These are phyloP conservation scores for Coniferiporia sulphurascens DNA, from an alignment of 1,284 basidiomycete genomes.

Conservation along the genomic window DNA sequence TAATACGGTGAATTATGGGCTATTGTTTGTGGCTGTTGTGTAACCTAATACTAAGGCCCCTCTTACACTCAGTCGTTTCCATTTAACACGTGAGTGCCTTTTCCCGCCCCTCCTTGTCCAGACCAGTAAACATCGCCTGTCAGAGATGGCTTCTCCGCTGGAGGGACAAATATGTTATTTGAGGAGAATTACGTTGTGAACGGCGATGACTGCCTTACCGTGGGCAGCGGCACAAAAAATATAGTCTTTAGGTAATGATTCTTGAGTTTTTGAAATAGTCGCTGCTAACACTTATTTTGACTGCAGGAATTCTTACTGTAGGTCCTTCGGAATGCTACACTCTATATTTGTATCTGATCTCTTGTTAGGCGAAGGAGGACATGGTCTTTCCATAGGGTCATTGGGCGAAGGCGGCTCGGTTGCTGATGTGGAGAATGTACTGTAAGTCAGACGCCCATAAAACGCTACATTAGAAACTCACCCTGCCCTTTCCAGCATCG, in stretches of 20 bases:
- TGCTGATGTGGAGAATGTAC: slow-evolving; percentile 49
- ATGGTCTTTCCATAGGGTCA: no score
- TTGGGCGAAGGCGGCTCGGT: no score
- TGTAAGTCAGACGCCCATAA: slow-evolving; percentile 33
- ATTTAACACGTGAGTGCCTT: slow-evolving; percentile 29
- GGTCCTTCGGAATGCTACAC: background rate
- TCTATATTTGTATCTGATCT: no score
- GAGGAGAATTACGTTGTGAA: slow-evolving; percentile 54
- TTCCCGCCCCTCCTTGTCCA: background rate
- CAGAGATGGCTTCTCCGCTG: slow-evolving; percentile 47
- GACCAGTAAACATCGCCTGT: background rate
- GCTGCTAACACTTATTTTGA: no score
- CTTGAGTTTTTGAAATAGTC: background rate
- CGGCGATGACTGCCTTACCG: slow-evolving; percentile 37
- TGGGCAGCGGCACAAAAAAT: slow-evolving; percentile 35
- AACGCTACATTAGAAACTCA: background rate
- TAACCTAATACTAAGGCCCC: no score
- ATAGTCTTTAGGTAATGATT: slow-evolving; percentile 45
- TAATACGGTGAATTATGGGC: no score
- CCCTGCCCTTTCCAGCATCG: slow-evolving; percentile 37
- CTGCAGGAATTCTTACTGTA: no score
- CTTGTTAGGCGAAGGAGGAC: slow-evolving; percentile 31
- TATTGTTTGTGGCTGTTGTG: no score
- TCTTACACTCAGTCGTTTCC: no score
- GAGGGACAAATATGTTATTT: slow-evolving; percentile 48